Evolutionary conservation across 345 rosid species (phyloP).

Genomic region (Bruguiera parviflora): DNA sequence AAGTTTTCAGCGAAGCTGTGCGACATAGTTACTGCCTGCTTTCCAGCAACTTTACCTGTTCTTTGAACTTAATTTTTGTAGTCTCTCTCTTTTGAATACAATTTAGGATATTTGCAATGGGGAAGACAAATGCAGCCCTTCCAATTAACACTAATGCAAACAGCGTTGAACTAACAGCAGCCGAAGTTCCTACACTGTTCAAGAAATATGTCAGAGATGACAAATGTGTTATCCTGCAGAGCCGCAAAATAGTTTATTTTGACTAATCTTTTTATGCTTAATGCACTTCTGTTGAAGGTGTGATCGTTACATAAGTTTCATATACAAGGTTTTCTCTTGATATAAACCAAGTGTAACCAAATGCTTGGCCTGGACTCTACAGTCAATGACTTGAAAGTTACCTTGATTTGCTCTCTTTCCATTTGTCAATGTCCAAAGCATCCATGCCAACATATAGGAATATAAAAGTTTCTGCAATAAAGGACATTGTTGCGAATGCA

Average conservation of each 20-base stretch:
- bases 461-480: conserved; percentile 67
- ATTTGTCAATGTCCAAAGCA: conserved; percentile 55
- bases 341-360: background rate
- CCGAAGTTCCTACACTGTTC: conserved; percentile 41
- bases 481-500: conserved; percentile 65
- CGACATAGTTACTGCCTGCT: background rate
- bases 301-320: background rate
- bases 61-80: conserved; percentile 39
- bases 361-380: background rate
- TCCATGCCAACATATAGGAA: conserved; percentile 71
- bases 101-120: conserved; percentile 47
- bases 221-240: background rate
- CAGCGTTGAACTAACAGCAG: conserved; percentile 51
- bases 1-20: background rate
- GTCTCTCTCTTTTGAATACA: conserved; percentile 25
- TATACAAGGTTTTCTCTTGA: no score
- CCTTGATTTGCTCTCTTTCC: conserved; percentile 57
- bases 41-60: conserved; percentile 40
- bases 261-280: background rate
- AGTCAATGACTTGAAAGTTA: conserved; percentile 11
- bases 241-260: background rate
- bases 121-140: conserved; percentile 64
- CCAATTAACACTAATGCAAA: conserved; percentile 52
- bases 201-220: conserved; percentile 12
- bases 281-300: background rate